phyloP scores from a whole-genome alignment of 2,329 filamentous ascomycete genomes.

The Xylaria digitata region DNA sequence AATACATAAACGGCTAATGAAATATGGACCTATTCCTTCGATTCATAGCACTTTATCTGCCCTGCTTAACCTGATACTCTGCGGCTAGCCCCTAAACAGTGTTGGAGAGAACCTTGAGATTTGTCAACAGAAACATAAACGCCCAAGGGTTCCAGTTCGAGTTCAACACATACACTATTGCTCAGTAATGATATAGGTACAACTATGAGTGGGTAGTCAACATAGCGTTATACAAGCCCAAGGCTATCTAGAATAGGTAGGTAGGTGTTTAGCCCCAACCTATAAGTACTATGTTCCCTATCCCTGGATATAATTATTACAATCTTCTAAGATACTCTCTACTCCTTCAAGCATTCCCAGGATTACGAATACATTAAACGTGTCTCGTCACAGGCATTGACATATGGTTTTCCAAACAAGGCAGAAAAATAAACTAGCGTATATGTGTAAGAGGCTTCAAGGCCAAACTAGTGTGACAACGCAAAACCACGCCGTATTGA shows the following conservation, averaged over 20 bases:
- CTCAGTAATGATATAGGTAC: background rate
- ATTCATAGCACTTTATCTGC: background rate
- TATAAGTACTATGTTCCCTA: background rate
- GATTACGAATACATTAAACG: too few species aligned
- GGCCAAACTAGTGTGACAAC: too few species aligned
- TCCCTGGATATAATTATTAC: background rate
- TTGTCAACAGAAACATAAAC: constrained; percentile 1
- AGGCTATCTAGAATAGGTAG: constrained; percentile 8
- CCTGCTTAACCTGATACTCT: constrained; percentile 3
- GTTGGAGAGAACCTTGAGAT: constrained; percentile 2
- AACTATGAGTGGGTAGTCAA: background rate
- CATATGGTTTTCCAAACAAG: too few species aligned
- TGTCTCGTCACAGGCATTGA: too few species aligned
- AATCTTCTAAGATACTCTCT: background rate
- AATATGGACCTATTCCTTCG: background rate
- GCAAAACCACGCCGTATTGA: too few species aligned
- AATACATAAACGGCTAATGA: background rate
- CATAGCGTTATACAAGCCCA: background rate
- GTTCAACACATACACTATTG: too few species aligned
- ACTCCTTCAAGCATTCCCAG: too few species aligned
- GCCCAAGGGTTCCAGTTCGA: background rate
- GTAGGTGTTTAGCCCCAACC: background rate
- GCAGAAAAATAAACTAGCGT: too few species aligned
- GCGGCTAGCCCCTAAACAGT: background rate
- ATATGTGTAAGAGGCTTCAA: too few species aligned